Conservation (phyloP, 2,329 filamentous ascomycete species). For the Penicillium sp. region DNA sequence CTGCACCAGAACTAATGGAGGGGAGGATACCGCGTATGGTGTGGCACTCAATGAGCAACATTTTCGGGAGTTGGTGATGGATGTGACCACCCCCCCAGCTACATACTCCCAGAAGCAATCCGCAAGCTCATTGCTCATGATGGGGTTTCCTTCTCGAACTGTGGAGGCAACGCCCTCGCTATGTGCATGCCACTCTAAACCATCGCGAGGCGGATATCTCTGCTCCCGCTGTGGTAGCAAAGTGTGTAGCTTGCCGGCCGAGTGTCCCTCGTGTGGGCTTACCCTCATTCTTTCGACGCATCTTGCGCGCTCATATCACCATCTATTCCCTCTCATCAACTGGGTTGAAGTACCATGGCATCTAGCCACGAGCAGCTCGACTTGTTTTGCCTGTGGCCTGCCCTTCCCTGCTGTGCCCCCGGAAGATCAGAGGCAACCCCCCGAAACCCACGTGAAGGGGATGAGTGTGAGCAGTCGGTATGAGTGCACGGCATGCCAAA, state of each 20-base stretch:
- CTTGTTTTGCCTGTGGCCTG: slow-evolving; percentile 76
- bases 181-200: slow-evolving; percentile 86
- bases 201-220: slow-evolving; percentile 78
- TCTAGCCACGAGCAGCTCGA: slow-evolving; percentile 58
- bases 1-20: slow-evolving; percentile 80
- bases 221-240: slow-evolving; percentile 86
- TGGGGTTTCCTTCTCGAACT: slow-evolving; percentile 91
- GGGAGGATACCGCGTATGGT: slow-evolving; percentile 68
- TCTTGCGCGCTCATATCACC: slow-evolving; percentile 86
- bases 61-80: slow-evolving; percentile 84
- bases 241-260: slow-evolving; percentile 84
- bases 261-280: slow-evolving; percentile 86
- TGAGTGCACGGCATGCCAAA: slow-evolving; percentile 78
- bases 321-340: slow-evolving; percentile 83
- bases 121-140: slow-evolving; percentile 71
- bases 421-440: slow-evolving; percentile 34
- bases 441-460: slow-evolving; percentile 52
- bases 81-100: slow-evolving; percentile 82
- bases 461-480: slow-evolving; percentile 86
- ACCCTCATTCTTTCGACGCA: slow-evolving; percentile 94
- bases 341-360: slow-evolving; percentile 89
- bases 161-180: slow-evolving; percentile 70
- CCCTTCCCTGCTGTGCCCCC: slow-evolving; percentile 61
- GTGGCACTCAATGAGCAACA: slow-evolving; percentile 85
- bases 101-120: slow-evolving; percentile 60